phyloP scores from a whole-genome alignment of 1,139 yeast species.

The Taiozyma sp. region DNA sequence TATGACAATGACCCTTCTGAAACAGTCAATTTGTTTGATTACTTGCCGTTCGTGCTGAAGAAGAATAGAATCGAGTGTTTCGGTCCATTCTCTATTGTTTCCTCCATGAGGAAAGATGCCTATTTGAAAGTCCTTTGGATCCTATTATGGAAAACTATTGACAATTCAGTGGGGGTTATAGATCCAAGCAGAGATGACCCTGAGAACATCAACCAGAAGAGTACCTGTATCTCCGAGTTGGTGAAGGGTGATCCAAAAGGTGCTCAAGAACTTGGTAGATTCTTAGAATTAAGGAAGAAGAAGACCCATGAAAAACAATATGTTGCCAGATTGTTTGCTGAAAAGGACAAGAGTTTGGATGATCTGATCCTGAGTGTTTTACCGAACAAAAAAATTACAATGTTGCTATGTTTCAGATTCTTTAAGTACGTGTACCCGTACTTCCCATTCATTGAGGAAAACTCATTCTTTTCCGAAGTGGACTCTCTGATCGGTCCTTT shows the following conservation, averaged over 20 bases:
- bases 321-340: conserved; percentile 1
- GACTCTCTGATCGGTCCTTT: conserved; percentile 24
- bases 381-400: conserved; percentile 37
- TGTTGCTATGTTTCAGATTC: conserved; percentile 39
- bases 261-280: conserved; percentile 1
- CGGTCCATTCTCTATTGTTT: conserved; percentile 40
- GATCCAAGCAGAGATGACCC: neutral
- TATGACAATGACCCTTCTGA: conserved; percentile 18
- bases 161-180: neutral
- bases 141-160: conserved; percentile 17
- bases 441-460: conserved; percentile 44
- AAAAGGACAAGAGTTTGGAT: conserved; percentile 3
- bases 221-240: neutral
- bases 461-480: conserved; percentile 26
- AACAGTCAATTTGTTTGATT: conserved; percentile 22
- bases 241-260: conserved; percentile 1
- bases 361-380: conserved; percentile 25
- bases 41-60: conserved; percentile 25
- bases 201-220: neutral
- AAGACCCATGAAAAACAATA: conserved; percentile 7
- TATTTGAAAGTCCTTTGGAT: conserved; percentile 27
- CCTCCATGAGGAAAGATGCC: conserved; percentile 33
- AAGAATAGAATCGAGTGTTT: conserved; percentile 29
- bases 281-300: conserved; percentile 14
- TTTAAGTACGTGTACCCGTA: conserved; percentile 41